Base-by-base conservation (phyloP, 2,329 filamentous ascomycete genomes). In the Fusarium sp. region DNA sequence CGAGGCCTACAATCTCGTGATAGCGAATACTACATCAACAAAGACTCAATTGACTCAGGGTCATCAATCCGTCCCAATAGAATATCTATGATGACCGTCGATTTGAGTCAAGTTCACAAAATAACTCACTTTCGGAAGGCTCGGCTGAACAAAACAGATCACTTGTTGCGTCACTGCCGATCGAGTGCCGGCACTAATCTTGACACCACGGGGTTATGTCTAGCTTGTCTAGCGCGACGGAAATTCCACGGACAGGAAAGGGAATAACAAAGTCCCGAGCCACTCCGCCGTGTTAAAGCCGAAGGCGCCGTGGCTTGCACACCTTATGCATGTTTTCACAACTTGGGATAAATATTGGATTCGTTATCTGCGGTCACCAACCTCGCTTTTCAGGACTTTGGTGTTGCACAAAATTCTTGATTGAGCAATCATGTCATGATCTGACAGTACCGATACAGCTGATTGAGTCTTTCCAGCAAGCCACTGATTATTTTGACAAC, bases 31-130 rank as follows among this genome's bases (percentile, higher is more conserved):
- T 6, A 18, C 14, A 4, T 34, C 14, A 10, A 18, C 2, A 18
- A 9, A 18, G 1, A 9, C 2, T 10, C 1, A 18, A 5, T 5
- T 34, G 31, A 34, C 4, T 34, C 31, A 18, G 0, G 16, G 8
- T 18, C 1, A 0, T 18, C 1, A 0, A 18, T 34, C 14, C 8
- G 4, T 34, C 31, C 31, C 31, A 18, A 18, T 18, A 0, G 8
- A 1, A 31, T 0, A 0, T 7, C 13, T 3, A 4, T 14, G 7
- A 31, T 18, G 16, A 34, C 31, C 16, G 4, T 6, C 9, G 18
- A 18, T 0, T 10, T 37, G 34, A 37, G 6, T 37, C 34, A 37
- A 12, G 18, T 12, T n/a, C 0, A 37, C 10, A 37, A 37, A 37
- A 37, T 37, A n/a, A 37, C 18, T 37, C 10, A 37, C 18, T 37